phyloP scores from a whole-genome alignment of 805 yeast genomes.

The Lipomyces yamanashiensis region DNA sequence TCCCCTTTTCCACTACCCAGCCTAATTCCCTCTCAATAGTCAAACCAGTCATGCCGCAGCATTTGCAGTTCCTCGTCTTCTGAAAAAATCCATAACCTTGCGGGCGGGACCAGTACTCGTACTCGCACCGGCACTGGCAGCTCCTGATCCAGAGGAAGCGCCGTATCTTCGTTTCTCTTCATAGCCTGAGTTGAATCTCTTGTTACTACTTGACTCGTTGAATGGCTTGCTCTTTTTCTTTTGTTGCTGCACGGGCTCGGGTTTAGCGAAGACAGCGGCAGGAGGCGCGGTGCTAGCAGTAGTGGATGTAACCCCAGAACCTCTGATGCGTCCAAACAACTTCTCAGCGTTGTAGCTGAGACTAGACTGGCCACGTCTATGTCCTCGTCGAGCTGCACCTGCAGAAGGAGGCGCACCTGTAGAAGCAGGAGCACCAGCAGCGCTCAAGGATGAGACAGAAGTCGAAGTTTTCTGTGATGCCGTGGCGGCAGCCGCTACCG shows the following conservation, averaged over 20 bases:
- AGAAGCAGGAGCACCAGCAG: too few species aligned
- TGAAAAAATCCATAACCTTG: conserved; percentile 35
- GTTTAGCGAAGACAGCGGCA: too few species aligned
- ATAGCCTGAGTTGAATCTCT: background rate
- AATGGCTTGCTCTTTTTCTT: background rate
- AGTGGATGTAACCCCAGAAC: background rate
- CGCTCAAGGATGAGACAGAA: too few species aligned
- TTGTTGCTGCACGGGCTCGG: too few species aligned
- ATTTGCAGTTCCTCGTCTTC: conserved; percentile 19
- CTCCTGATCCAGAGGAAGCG: background rate
- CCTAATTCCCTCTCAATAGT: too few species aligned
- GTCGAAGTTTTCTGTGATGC: conserved; percentile 2
- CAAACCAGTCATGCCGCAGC: background rate
- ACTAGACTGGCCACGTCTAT: conserved; percentile 32
- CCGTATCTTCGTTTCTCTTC: conserved; percentile 16
- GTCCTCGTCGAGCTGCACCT: conserved; percentile 17
- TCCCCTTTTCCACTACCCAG: too few species aligned
- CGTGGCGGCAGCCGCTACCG: background rate
- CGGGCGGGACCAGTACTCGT: conserved; percentile 28
- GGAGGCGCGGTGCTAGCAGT: background rate
- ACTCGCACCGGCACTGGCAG: too few species aligned
- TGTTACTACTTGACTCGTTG: background rate
- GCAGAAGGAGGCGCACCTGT: background rate
- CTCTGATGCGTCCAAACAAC: conserved; percentile 26
- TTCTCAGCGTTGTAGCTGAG: conserved; percentile 34